These are phyloP conservation scores for Penicillium sp. DNA, from an alignment of 2,329 filamentous ascomycete genomes.

Conservation along the genomic window DNA sequence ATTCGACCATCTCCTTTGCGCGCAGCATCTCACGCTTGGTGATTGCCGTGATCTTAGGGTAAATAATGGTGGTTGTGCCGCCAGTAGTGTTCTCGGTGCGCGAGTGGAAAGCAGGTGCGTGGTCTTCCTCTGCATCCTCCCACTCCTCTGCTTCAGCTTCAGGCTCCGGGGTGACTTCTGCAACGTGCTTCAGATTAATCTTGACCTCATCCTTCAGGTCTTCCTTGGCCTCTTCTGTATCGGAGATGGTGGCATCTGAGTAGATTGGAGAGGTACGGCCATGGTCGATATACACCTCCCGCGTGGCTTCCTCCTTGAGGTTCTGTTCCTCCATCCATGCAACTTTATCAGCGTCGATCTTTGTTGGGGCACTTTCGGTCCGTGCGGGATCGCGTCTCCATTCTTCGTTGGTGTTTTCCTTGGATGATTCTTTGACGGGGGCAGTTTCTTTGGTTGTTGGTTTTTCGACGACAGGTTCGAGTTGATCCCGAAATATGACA, in stretches of 20 bases:
- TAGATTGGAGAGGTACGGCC: not conserved
- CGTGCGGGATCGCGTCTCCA: not conserved
- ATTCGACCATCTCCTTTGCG: slow-evolving; percentile 65
- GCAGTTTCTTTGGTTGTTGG: slow-evolving; percentile 31
- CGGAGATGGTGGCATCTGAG: slow-evolving; percentile 17
- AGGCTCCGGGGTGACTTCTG: slow-evolving; percentile 30
- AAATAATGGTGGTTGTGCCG: slow-evolving; percentile 63
- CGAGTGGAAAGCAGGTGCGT: slow-evolving; percentile 74
- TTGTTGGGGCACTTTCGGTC: not conserved
- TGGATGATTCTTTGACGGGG: slow-evolving; percentile 3
- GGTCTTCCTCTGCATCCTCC: slow-evolving; percentile 69
- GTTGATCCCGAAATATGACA: slow-evolving; percentile 54
- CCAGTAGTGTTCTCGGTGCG: slow-evolving; percentile 70
- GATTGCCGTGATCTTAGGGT: slow-evolving; percentile 60
- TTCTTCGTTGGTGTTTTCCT: not conserved
- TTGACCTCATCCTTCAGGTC: not conserved
- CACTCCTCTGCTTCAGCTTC: slow-evolving; percentile 73
- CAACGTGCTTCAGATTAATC: not conserved
- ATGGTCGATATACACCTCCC: not conserved
- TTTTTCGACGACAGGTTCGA: slow-evolving; percentile 36
- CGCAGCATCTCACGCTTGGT: slow-evolving; percentile 68
- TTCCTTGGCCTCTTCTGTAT: slow-evolving; percentile 14
- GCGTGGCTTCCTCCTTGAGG: not conserved
- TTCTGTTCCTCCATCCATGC: not conserved
- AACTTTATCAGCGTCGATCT: not conserved